These are phyloP conservation scores for Lodderomyces beijingensis DNA, from an alignment of 1,139 yeast species.

Conservation along the genomic window DNA sequence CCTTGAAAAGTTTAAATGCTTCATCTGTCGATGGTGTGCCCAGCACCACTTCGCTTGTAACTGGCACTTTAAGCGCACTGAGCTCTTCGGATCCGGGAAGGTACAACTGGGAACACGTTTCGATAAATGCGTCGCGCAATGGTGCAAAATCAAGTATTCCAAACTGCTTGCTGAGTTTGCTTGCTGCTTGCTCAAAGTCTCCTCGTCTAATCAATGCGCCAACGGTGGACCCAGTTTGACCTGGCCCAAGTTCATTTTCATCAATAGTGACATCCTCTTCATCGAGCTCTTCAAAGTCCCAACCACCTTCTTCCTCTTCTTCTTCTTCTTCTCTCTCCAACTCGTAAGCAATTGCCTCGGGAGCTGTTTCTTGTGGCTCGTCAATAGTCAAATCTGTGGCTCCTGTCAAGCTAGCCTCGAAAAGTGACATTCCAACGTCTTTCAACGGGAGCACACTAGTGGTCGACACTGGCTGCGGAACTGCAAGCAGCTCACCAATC, in stretches of 20 bases:
- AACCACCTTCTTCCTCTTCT: slow-evolving; percentile 53
- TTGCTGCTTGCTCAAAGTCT: slow-evolving; percentile 93
- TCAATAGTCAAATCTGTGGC: slow-evolving; percentile 23
- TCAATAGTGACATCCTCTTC: slow-evolving; percentile 18
- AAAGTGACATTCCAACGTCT: slow-evolving; percentile 68
- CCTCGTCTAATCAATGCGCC: too few species aligned
- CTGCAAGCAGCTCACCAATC: slow-evolving; percentile 34
- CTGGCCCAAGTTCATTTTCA: slow-evolving; percentile 67
- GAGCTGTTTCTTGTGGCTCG: too few species aligned
- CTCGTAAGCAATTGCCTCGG: slow-evolving; percentile 28
- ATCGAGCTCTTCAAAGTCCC: slow-evolving; percentile 45
- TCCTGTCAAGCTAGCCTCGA: slow-evolving; percentile 66
- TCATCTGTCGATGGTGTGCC: slow-evolving; percentile 57
- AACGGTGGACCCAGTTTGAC: too few species aligned
- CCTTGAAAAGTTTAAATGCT: slow-evolving; percentile 80
- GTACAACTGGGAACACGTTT: slow-evolving; percentile 73
- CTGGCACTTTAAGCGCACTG: slow-evolving; percentile 64
- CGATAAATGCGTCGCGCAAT: slow-evolving; percentile 73
- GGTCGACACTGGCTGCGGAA: slow-evolving; percentile 45
- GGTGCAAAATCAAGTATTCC: slow-evolving; percentile 89
- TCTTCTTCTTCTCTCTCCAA: slow-evolving; percentile 29
- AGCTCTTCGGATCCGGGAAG: slow-evolving; percentile 69
- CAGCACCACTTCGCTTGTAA: slow-evolving; percentile 66
- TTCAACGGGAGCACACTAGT: slow-evolving; percentile 78
- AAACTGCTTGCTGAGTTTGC: slow-evolving; percentile 80